Conservation (phyloP, 129 eudicot species). For the Tanacetum coccineum region DNA sequence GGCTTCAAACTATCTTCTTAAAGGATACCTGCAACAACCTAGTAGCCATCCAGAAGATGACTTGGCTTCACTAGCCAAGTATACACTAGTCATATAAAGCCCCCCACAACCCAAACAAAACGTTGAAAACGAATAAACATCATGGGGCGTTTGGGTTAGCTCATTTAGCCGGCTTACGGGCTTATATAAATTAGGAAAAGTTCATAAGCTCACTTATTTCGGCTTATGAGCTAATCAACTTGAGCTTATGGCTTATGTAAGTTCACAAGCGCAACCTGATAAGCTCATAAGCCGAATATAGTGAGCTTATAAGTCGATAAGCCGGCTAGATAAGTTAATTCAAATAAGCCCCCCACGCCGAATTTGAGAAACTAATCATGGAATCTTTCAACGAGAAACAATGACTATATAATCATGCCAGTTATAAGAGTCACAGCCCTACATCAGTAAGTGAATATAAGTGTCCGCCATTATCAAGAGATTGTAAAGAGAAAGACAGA, state of each 20-base stretch:
- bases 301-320: not conserved
- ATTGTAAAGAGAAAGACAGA: slow-evolving; percentile 38
- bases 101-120: not conserved
- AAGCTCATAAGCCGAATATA: not conserved
- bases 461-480: slow-evolving; percentile 27
- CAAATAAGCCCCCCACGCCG: slow-evolving; percentile 9
- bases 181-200: no score
- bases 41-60: slow-evolving; percentile 4
- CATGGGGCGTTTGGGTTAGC: no score
- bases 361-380: slow-evolving; percentile 8
- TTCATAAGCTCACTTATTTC: no score
- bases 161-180: no score
- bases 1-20: slow-evolving; percentile 10
- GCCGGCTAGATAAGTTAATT: not conserved
- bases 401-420: slow-evolving; percentile 14
- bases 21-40: slow-evolving; percentile 10
- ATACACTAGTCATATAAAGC: not conserved
- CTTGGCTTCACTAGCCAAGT: slow-evolving; percentile 7
- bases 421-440: slow-evolving; percentile 13
- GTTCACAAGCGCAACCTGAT: no score
- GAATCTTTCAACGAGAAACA: slow-evolving; percentile 26
- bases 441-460: slow-evolving; percentile 19
- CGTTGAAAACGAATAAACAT: no score
- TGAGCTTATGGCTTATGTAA: no score
- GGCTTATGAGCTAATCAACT: no score